These are phyloP conservation scores for Cicer chorassanicum DNA, from an alignment of 306 rosid genomes.

Conservation along the genomic window DNA sequence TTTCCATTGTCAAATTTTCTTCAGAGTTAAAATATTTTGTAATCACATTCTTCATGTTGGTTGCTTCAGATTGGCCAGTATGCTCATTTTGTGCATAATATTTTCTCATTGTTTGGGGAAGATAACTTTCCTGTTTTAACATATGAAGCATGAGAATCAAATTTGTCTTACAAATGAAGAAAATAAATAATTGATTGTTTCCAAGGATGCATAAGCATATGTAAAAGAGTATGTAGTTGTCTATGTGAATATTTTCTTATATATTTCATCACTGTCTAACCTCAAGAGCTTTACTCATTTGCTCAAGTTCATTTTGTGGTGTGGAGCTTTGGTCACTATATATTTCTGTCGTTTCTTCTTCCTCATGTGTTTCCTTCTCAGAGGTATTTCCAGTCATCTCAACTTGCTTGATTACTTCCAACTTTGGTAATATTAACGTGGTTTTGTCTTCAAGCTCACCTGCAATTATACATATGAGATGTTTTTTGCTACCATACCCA, in stretches of 20 bases:
- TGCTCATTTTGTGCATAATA: background rate
- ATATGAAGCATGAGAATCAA: background rate
- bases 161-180: background rate
- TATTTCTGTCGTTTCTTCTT: constrained; percentile 33
- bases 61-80: background rate
- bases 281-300: constrained; percentile 18
- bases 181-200: constrained; percentile 1
- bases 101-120: background rate
- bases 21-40: background rate
- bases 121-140: background rate
- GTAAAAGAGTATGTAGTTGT: background rate
- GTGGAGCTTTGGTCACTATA: background rate
- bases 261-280: constrained; percentile 9
- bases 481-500: background rate
- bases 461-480: constrained; percentile 7
- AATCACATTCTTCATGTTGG: background rate
- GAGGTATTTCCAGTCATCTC: constrained; percentile 1
- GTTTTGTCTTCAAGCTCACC: constrained; percentile 20
- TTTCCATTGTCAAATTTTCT: background rate
- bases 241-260: background rate
- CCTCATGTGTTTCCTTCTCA: constrained; percentile 14
- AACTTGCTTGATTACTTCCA: background rate
- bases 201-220: background rate
- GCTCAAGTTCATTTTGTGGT: constrained; percentile 10
- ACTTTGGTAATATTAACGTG: background rate